Percentiles rank a stretch among this genome's conserved stretches.
Conservation (phyloP, 345 rosid species). For the Salix caprea region DNA sequence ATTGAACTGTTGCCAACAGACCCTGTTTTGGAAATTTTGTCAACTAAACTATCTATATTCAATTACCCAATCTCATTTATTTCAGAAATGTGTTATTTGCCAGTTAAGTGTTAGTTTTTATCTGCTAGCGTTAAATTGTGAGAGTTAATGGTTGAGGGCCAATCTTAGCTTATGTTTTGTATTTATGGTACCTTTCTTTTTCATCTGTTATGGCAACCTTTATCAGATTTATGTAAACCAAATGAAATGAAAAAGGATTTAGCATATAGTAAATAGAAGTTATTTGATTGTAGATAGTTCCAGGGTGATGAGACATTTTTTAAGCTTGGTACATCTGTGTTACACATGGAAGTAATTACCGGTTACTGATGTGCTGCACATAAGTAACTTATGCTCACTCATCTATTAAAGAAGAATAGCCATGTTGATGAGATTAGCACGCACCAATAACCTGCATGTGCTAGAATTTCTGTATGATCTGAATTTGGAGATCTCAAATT, state of each 20-base stretch:
- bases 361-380: background rate
- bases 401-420: background rate
- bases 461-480: background rate
- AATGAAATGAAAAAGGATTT: background rate
- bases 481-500: background rate
- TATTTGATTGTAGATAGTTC: background rate
- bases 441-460: background rate
- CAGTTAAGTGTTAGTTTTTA: background rate
- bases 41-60: background rate
- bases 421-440: background rate
- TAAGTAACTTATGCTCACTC: background rate
- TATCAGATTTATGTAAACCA: background rate
- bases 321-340: background rate
- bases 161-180: background rate
- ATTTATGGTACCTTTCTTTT: background rate
- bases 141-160: background rate
- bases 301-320: background rate
- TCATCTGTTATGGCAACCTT: background rate
- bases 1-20: background rate
- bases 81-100: background rate
- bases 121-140: background rate
- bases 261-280: background rate
- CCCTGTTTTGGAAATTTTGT: background rate
- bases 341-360: background rate
- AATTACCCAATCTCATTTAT: background rate